Evolutionary conservation across 208 protist genomes (phyloP), one percentile per base, ranked within the genome.

Genomic region (Leishmania arabica): DNA sequence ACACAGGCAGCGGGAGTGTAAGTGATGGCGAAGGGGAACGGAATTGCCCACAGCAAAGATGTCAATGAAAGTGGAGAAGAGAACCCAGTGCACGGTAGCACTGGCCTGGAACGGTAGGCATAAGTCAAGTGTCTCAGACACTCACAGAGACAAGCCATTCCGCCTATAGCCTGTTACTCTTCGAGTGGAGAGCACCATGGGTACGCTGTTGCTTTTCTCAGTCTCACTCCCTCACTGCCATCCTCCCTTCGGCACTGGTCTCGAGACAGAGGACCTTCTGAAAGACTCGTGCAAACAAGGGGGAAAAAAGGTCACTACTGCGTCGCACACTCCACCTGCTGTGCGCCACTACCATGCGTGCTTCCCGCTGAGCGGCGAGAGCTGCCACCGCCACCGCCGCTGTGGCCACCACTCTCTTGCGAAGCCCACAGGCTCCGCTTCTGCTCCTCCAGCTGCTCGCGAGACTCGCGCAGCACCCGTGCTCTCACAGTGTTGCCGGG

Each of bases 401-500:
- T 53, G 73, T 60, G 47, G 60, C 87, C 74, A 24, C 84, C 86
- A 69, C 86, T 82, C 62, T 94, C 86, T 64, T 93, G 88, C 17
- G 90, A 75, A 31, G 86, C 86, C 93, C 95, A 98, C 27, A 89
- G 83, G 2, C 87, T 86, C 1, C 87, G 89, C 84, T 96, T 95
- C 78, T 94, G 84, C 68, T 96, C 89, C 68, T 96, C 93, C 24
- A 98, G 77, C 80, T 98, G 89, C 78, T 93, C 87, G 1, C 84
- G 80, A 24, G 83, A 90, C 80, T 96, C 92, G n/a, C 92, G 90
- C 83, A 98, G 79, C 45, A 96, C 91, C 31, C 87, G 84, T 5
- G 88, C 95, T 81, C 91, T 98, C 31, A 96, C 88, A 13, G 89
- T 93, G 68, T 93, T 95, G 0, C 91, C 92, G n/a, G 53, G 34